Evolutionary conservation across 805 yeast species (phyloP).

Genomic region (Yamadazyma nakazawae): DNA sequence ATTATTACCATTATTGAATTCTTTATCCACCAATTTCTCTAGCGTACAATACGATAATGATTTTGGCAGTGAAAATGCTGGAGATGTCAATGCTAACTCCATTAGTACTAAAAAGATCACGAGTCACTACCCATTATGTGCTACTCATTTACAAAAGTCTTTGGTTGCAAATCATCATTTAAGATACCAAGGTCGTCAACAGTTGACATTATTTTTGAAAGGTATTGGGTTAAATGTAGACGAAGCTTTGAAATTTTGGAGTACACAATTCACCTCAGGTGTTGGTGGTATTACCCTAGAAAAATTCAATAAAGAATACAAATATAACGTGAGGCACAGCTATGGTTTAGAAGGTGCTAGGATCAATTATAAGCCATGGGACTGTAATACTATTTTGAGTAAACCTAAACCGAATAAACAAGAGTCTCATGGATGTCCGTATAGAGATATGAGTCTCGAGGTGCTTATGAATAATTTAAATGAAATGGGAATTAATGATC

Average conservation of each 20-base stretch:
- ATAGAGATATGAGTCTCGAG: slow-evolving; percentile 69
- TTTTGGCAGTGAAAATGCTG: slow-evolving; percentile 33
- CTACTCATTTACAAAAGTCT: slow-evolving; percentile 61
- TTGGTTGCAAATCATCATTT: slow-evolving; percentile 65
- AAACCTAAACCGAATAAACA: slow-evolving; percentile 65
- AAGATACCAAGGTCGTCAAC: slow-evolving; percentile 80
- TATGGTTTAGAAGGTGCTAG: slow-evolving; percentile 93
- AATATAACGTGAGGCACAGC: slow-evolving; percentile 81
- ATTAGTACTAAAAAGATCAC: slow-evolving; percentile 53
- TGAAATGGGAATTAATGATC: slow-evolving; percentile 64
- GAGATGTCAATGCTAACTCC: slow-evolving; percentile 57
- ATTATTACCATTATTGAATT: slow-evolving; percentile 75
- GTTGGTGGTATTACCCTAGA: slow-evolving; percentile 55
- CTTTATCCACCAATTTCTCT: slow-evolving; percentile 56
- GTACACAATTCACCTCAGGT: slow-evolving; percentile 57
- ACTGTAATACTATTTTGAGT: slow-evolving; percentile 71
- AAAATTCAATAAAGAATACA: slow-evolving; percentile 81
- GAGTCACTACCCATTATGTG: slow-evolving; percentile 81
- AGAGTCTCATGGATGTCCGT: slow-evolving; percentile 93
- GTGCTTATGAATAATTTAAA: slow-evolving; percentile 53
- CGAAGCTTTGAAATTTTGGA: slow-evolving; percentile 87
- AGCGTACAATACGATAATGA: slow-evolving; percentile 51
- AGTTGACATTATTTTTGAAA: slow-evolving; percentile 77
- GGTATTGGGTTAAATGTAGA: slow-evolving; percentile 86
- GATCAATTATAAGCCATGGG: slow-evolving; percentile 81